These are phyloP conservation scores for Mollisia scopiformis DNA, from an alignment of 2,329 filamentous ascomycete genomes.

Conservation along the genomic window DNA sequence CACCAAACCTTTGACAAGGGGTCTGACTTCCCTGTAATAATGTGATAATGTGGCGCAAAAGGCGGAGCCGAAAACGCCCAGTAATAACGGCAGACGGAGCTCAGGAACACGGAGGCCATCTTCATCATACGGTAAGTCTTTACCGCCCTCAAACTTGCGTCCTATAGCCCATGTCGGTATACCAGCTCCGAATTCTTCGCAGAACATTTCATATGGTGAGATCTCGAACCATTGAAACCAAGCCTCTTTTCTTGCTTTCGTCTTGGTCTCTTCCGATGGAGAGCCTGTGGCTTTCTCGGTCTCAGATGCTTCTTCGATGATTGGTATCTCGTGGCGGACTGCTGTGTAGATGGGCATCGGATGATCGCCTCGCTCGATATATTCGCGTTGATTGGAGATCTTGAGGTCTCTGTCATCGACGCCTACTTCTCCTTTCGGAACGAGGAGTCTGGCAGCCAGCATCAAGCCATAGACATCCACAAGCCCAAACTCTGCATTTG, in stretches of 20 bases:
- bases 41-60: slow-evolving; percentile 96
- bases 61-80: slow-evolving; percentile 96
- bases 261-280: slow-evolving; percentile 53
- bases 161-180: slow-evolving; percentile 96
- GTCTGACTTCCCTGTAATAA: slow-evolving; percentile 94
- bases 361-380: slow-evolving; percentile 75
- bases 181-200: slow-evolving; percentile 86
- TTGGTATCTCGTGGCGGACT: slow-evolving; percentile 91
- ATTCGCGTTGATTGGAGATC: slow-evolving; percentile 81
- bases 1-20: slow-evolving; percentile 72
- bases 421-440: slow-evolving; percentile 81
- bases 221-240: slow-evolving; percentile 99
- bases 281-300: slow-evolving; percentile 38
- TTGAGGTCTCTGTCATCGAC: slow-evolving; percentile 83
- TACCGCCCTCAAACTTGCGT: slow-evolving; percentile 75
- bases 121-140: slow-evolving; percentile 65
- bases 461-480: slow-evolving; percentile 93
- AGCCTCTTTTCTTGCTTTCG: slow-evolving; percentile 62
- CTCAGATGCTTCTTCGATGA: slow-evolving; percentile 50
- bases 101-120: slow-evolving; percentile 78
- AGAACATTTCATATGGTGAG: slow-evolving; percentile 93
- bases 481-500: slow-evolving; percentile 79
- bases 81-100: slow-evolving; percentile 77
- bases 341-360: slow-evolving; percentile 95
- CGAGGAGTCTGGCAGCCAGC: slow-evolving; percentile 80